Evolutionary conservation across 1,139 yeast genomes (phyloP).

Genomic region (Kodamaea ohmeri): DNA sequence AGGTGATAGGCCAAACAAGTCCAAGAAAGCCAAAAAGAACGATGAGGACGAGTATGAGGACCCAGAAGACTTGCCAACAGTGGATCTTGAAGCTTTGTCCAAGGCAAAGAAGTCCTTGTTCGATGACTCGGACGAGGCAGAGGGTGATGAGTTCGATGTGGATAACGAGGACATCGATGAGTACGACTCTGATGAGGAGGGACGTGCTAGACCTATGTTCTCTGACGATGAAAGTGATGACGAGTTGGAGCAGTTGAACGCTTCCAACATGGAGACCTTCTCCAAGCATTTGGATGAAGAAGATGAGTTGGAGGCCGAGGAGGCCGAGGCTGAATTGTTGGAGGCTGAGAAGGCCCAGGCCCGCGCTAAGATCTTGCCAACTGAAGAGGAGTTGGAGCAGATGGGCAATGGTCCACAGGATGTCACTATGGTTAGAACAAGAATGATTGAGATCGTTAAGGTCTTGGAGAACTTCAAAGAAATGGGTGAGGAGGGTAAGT

Average conservation of each 20-base stretch:
- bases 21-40: constrained; percentile 15
- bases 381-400: constrained; percentile 55
- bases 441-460: constrained; percentile 93
- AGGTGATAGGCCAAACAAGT: constrained; percentile 17
- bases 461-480: constrained; percentile 91
- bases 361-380: constrained; percentile 66
- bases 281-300: constrained; percentile 69
- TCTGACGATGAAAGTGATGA: constrained; percentile 75
- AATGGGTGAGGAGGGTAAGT: constrained; percentile 80
- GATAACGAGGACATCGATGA: constrained; percentile 32
- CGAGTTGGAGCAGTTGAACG: constrained; percentile 73
- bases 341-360: constrained; percentile 64
- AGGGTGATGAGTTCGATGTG: constrained; percentile 30
- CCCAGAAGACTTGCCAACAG: constrained; percentile 56
- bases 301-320: constrained; percentile 69
- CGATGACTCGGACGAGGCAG: constrained; percentile 62
- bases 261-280: constrained; percentile 83
- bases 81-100: constrained; percentile 60
- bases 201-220: constrained; percentile 70
- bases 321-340: constrained; percentile 71
- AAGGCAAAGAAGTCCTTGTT: constrained; percentile 72
- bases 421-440: constrained; percentile 77
- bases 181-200: constrained; percentile 55
- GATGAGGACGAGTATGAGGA: constrained; percentile 38
- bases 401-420: constrained; percentile 60